Base-by-base conservation (phyloP, 352 stramenopile species). In the Globisporangium canariense region DNA sequence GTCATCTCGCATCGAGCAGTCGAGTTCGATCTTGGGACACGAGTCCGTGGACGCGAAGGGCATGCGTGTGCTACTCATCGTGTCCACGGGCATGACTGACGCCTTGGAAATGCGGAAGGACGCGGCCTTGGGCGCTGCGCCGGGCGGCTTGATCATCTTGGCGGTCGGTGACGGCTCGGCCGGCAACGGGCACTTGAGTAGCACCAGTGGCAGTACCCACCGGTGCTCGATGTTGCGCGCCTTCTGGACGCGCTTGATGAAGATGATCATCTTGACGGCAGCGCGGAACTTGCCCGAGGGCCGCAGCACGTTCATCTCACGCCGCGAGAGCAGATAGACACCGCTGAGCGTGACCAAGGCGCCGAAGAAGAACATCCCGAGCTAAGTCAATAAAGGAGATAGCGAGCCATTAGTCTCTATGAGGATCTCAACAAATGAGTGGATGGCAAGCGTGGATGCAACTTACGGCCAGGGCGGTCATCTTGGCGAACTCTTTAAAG, bases 401-500 rank as follows among this genome's bases (percentile, higher is more conserved):
- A 18, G 4, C 30, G 36, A 47, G 20, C 1, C 20, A 52, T 30
- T 14, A 28, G 13, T 14, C n/a, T 56, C 14, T 22, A 11, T 41
- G 30, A 22, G 10, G n/a, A 20, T 40, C 41, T n/a, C 13, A 60
- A 30, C 20, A 14, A 13, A 58, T 7, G 34, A 16, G 20, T 20
- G 18, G 1, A 16, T 41, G 36, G 43, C 38, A 56, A 20, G 28
- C 2, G 25, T 10, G 13, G 2, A 5, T 28, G 34, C 5, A 18
- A 71, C 70, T 25, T 64, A 84, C 76, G 52, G 77, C 62, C 11
- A 88, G 68, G 0, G 63, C 60, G 11, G 65, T 45, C 77, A 94
- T 90, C 38, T 60, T 69, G 8, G 73, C 64, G 60, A 94, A 93
- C 66, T 94, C 86, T 58, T 91, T 88, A 56, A 97, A 97, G 68